A percentile compares a stretch with the other conserved stretches of the same genome.
Evolutionary conservation across 495 filamentous ascomycete species (phyloP).

Genomic region (Copromyces sp.): DNA sequence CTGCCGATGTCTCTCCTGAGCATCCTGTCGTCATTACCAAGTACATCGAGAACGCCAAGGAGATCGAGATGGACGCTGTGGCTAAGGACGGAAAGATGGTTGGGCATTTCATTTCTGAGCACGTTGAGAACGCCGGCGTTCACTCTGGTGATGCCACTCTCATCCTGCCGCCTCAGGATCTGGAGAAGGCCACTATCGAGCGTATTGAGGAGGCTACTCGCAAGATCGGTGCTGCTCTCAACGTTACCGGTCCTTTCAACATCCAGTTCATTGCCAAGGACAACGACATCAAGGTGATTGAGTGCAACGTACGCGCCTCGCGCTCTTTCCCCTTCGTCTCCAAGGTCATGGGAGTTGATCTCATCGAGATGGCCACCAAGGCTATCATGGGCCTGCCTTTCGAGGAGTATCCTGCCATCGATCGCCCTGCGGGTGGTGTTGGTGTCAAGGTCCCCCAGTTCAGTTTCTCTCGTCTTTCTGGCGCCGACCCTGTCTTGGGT

Average conservation of each 20-base stretch:
- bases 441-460: constrained; percentile 98
- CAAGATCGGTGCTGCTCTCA: constrained; percentile 90
- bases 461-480: constrained; percentile 92
- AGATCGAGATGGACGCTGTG: constrained; percentile 96
- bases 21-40: constrained; percentile 98
- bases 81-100: constrained; percentile 78
- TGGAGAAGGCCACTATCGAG: constrained; percentile 77
- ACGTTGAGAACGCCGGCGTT: constrained; percentile 92
- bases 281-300: constrained; percentile 99
- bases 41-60: constrained; percentile 93
- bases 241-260: constrained; percentile 95
- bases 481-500: constrained; percentile 90
- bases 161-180: constrained; percentile 88
- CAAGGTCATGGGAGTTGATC: constrained; percentile 95
- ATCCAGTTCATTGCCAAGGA: constrained; percentile 99
- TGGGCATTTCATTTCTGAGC: constrained; percentile 89
- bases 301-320: constrained; percentile 95
- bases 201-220: constrained; percentile 90
- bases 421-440: constrained; percentile 70
- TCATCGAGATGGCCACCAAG: constrained; percentile 98
- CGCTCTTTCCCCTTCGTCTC: constrained; percentile 97
- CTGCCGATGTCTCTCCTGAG: constrained; percentile 83
- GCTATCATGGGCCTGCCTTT: constrained; percentile 85
- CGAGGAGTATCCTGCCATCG: constrained; percentile 65
- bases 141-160: constrained; percentile 94